Conservation (phyloP, 345 rosid species). For the Streptanthus diversifolius region DNA sequence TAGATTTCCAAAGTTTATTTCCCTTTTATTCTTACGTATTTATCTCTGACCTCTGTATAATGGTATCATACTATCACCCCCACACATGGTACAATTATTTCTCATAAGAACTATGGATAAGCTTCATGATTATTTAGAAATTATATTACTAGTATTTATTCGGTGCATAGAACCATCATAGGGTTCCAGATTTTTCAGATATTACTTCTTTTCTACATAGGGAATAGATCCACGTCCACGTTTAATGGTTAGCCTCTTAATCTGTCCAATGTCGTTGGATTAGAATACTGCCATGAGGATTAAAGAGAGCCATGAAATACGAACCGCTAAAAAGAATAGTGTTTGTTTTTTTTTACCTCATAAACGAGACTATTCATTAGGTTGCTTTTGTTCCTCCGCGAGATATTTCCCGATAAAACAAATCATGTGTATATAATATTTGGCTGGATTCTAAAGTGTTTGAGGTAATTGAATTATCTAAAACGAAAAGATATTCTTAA, state of each 20-base stretch:
- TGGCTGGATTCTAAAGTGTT: slow-evolving; percentile 9
- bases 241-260: neutral
- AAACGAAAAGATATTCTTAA: slow-evolving; percentile 11
- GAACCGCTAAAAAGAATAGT: neutral
- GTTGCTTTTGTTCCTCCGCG: neutral
- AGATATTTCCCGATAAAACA: neutral
- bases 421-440: neutral
- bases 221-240: neutral
- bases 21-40: neutral
- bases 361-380: neutral
- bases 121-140: slow-evolving; percentile 5
- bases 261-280: neutral
- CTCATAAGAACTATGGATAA: neutral
- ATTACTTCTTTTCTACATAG: neutral
- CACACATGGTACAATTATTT: slow-evolving; percentile 1
- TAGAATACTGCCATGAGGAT: neutral
- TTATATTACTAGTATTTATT: neutral
- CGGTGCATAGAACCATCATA: neutral
- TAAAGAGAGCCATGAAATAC: neutral
- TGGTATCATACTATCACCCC: neutral
- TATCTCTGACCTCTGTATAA: neutral
- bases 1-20: neutral
- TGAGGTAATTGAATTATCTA: neutral
- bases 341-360: neutral
- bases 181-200: neutral